Evolutionary conservation across 2,329 filamentous ascomycete genomes (phyloP).

Genomic region (Huntiella abstrusa): DNA sequence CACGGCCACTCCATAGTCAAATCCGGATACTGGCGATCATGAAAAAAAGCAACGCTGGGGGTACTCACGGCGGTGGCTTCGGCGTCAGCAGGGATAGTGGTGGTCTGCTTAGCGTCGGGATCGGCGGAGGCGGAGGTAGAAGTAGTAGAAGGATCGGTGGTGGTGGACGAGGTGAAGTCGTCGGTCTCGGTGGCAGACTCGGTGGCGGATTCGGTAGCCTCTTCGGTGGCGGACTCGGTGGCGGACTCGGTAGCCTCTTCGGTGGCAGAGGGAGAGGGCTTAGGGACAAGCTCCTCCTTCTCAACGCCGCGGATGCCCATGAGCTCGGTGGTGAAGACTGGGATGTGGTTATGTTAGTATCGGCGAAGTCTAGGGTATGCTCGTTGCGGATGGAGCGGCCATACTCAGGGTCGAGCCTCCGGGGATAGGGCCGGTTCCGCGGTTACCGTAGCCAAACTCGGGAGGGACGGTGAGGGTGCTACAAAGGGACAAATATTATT

Average conservation of each 20-base stretch:
- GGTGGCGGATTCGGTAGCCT: too few relatives aligned
- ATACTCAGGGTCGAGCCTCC: slow-evolving; percentile 56
- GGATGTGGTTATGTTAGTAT: slow-evolving; percentile 11
- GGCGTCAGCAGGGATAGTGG: slow-evolving; percentile 5
- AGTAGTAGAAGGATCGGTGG: neutral
- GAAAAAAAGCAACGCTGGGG: slow-evolving; percentile 3
- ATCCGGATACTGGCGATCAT: slow-evolving; percentile 4
- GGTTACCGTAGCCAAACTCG: slow-evolving; percentile 61
- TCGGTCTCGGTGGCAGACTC: slow-evolving; percentile 19
- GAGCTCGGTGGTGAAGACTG: slow-evolving; percentile 83
- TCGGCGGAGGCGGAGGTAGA: slow-evolving; percentile 8
- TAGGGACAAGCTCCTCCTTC: slow-evolving; percentile 24
- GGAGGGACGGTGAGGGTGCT: slow-evolving; percentile 80
- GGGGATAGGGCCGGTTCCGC: slow-evolving; percentile 65
- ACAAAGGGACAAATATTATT: slow-evolving; percentile 13
- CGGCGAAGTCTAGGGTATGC: neutral
- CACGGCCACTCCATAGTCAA: slow-evolving; percentile 1
- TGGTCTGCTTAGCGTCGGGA: slow-evolving; percentile 11
- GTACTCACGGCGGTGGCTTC: slow-evolving; percentile 8
- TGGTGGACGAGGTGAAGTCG: slow-evolving; percentile 11
- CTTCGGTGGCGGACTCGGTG: slow-evolving; percentile 16
- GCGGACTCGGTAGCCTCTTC: slow-evolving; percentile 13
- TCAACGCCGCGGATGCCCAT: slow-evolving; percentile 61
- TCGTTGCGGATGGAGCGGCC: slow-evolving; percentile 14
- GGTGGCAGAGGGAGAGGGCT: slow-evolving; percentile 20